These are phyloP conservation scores for Sordariomycetes sp. DNA, from an alignment of 2,329 filamentous ascomycete species.

Conservation along the genomic window DNA sequence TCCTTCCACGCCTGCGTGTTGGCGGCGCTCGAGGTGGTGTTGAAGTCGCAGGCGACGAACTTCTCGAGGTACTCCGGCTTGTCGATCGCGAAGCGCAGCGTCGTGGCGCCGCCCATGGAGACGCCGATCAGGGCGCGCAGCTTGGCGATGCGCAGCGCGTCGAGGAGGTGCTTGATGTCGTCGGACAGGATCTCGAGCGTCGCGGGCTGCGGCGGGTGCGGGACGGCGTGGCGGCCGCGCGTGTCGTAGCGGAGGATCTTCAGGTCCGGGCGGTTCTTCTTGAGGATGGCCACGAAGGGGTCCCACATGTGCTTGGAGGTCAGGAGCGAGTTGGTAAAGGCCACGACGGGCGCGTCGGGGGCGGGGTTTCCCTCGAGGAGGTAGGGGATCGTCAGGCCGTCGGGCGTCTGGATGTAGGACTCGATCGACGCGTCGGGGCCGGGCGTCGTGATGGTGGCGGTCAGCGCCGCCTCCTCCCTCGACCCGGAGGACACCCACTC, in stretches of 20 bases:
- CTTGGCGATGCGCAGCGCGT: slow-evolving; percentile 56
- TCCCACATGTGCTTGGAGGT: slow-evolving; percentile 78
- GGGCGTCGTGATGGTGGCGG: slow-evolving; percentile 41
- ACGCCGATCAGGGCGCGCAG: slow-evolving; percentile 64
- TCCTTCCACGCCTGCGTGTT: slow-evolving; percentile 76
- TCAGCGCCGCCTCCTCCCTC: neutral
- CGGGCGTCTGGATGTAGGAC: slow-evolving; percentile 57
- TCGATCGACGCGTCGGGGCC: slow-evolving; percentile 40
- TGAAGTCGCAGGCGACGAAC: slow-evolving; percentile 73
- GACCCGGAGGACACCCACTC: slow-evolving; percentile 31
- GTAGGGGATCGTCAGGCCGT: slow-evolving; percentile 62
- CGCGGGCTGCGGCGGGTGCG: slow-evolving; percentile 35
- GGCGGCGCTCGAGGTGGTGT: slow-evolving; percentile 56
- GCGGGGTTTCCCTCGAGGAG: slow-evolving; percentile 62
- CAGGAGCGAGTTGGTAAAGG: slow-evolving; percentile 72
- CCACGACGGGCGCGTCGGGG: slow-evolving; percentile 58
- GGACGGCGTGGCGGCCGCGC: slow-evolving; percentile 52
- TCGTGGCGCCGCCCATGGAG: slow-evolving; percentile 70
- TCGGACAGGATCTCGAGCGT: slow-evolving; percentile 56
- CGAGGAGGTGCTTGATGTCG: slow-evolving; percentile 57
- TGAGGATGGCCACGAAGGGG: slow-evolving; percentile 53
- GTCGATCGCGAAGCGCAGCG: slow-evolving; percentile 60
- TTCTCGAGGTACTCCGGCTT: slow-evolving; percentile 47
- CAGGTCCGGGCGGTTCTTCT: slow-evolving; percentile 48
- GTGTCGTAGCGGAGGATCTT: slow-evolving; percentile 69